Conservation (phyloP, 2,329 filamentous ascomycete genomes). For the Emmonsia crescens region DNA sequence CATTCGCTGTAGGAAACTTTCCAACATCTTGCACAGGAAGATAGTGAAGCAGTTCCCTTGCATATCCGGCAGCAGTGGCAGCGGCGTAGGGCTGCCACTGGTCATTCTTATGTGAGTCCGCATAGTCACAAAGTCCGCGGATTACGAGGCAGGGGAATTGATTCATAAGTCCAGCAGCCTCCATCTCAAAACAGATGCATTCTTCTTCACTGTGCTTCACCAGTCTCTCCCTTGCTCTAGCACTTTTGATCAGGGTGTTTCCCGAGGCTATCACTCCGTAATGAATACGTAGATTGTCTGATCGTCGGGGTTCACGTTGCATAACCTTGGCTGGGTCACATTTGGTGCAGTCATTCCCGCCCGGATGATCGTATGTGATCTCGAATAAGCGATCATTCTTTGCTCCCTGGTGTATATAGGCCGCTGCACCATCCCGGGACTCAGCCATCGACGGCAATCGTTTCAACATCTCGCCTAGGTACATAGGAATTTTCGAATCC, state of each 20-base stretch:
- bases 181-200: slow-evolving; percentile 20
- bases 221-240: slow-evolving; percentile 11
- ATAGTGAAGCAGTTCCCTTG: slow-evolving; percentile 1
- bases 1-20: background rate
- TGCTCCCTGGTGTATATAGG: background rate
- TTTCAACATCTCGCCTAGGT: slow-evolving; percentile 3
- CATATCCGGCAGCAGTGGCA: background rate
- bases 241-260: slow-evolving; percentile 17
- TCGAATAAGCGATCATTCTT: slow-evolving; percentile 3
- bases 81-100: slow-evolving; percentile 19
- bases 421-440: background rate
- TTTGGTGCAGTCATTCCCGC: slow-evolving; percentile 6
- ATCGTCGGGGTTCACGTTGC: slow-evolving; percentile 6
- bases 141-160: slow-evolving; percentile 9
- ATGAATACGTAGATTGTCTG: slow-evolving; percentile 11
- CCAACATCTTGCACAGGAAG: background rate
- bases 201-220: slow-evolving; percentile 4
- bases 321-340: slow-evolving; percentile 15
- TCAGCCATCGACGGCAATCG: slow-evolving; percentile 1
- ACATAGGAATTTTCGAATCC: background rate
- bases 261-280: slow-evolving; percentile 21
- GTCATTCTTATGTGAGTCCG: slow-evolving; percentile 15
- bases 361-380: slow-evolving; percentile 2
- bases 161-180: slow-evolving; percentile 6
- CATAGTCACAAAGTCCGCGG: slow-evolving; percentile 13